These are phyloP conservation scores for Roridomyces roridus DNA, from an alignment of 768 basidiomycete genomes.

Conservation along the genomic window DNA sequence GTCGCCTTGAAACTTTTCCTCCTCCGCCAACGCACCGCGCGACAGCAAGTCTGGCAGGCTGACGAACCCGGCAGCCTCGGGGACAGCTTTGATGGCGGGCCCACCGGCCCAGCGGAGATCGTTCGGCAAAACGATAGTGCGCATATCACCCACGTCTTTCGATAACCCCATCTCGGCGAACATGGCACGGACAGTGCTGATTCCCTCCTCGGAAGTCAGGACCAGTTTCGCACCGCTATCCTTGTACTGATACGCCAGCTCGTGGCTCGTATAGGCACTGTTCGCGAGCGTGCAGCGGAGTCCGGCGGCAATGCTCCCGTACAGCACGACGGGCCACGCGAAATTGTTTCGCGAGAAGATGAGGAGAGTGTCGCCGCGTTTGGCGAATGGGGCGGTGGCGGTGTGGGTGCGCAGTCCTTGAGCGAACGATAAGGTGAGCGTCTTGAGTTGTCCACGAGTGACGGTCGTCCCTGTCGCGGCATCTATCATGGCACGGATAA, in stretches of 20 bases:
- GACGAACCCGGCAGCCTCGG: slow-evolving; percentile 5
- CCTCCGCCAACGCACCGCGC: slow-evolving; percentile 21
- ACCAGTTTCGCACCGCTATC: slow-evolving; percentile 56
- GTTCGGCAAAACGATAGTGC: slow-evolving; percentile 14
- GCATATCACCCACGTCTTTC: slow-evolving; percentile 18
- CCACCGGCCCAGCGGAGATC: slow-evolving; percentile 21
- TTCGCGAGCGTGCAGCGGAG: slow-evolving; percentile 61
- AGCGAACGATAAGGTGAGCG: slow-evolving; percentile 25
- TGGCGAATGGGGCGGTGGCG: slow-evolving; percentile 29
- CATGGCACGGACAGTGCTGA: slow-evolving; percentile 25
- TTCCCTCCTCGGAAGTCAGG: slow-evolving; percentile 52
- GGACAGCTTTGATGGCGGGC: not conserved
- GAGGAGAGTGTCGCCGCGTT: slow-evolving; percentile 51
- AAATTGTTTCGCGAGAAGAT: slow-evolving; percentile 63
- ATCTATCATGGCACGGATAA: slow-evolving; percentile 27
- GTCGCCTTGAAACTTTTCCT: slow-evolving; percentile 31
- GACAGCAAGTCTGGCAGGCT: slow-evolving; percentile 20
- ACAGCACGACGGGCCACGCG: slow-evolving; percentile 56
- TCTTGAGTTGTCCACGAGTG: slow-evolving; percentile 27
- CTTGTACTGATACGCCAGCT: slow-evolving; percentile 63
- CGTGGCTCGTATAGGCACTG: slow-evolving; percentile 54
- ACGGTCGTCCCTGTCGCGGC: slow-evolving; percentile 23
- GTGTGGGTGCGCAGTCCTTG: slow-evolving; percentile 30
- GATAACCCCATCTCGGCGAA: slow-evolving; percentile 20
- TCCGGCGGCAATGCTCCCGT: slow-evolving; percentile 55